Percentiles rank a stretch among this genome's conserved stretches.
phyloP scores from a whole-genome alignment of 1,284 basidiomycete genomes.

The Apiotrichum gracile region DNA sequence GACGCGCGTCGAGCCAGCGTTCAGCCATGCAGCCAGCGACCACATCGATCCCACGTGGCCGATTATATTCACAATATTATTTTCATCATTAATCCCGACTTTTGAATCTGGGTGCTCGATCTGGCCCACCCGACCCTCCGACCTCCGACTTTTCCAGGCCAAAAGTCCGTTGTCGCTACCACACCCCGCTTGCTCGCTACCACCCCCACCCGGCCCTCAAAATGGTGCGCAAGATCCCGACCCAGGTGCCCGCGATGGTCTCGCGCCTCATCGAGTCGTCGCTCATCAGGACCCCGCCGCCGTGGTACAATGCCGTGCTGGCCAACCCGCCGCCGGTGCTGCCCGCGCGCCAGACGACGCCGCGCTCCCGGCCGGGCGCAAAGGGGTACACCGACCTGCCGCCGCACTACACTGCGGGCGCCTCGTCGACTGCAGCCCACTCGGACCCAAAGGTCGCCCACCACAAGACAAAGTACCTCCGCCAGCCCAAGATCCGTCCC shows the following conservation, averaged over 20 bases:
- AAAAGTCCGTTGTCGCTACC: background rate
- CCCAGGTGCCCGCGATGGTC: slow-evolving; percentile 81
- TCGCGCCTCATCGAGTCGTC: slow-evolving; percentile 71
- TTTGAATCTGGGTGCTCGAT: background rate
- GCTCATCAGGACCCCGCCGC: slow-evolving; percentile 64
- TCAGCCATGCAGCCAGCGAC: background rate
- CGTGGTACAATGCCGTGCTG: slow-evolving; percentile 80
- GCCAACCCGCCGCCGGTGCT: slow-evolving; percentile 80
- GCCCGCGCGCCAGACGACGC: slow-evolving; percentile 64
- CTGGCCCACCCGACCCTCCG: background rate
- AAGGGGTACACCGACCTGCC: slow-evolving; percentile 18
- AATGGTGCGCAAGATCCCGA: slow-evolving; percentile 81
- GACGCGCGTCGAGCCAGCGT: too few relatives aligned
- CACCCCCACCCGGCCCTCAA: slow-evolving; percentile 3
- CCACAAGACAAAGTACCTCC: slow-evolving; percentile 40
- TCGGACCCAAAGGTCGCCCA: background rate
- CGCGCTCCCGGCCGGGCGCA: slow-evolving; percentile 48
- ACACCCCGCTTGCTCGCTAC: background rate
- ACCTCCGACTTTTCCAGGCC: slow-evolving; percentile 18
- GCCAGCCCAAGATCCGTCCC: slow-evolving; percentile 55
- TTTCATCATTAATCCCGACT: background rate
- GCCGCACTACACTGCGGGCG: background rate
- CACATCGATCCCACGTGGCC: slow-evolving; percentile 8
- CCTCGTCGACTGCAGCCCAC: background rate
- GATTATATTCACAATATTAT: slow-evolving; percentile 5